Percentiles rank a stretch among this genome's conserved stretches.
phyloP scores from a whole-genome alignment of 179 eudicot species.

The Actinidia arguta region DNA sequence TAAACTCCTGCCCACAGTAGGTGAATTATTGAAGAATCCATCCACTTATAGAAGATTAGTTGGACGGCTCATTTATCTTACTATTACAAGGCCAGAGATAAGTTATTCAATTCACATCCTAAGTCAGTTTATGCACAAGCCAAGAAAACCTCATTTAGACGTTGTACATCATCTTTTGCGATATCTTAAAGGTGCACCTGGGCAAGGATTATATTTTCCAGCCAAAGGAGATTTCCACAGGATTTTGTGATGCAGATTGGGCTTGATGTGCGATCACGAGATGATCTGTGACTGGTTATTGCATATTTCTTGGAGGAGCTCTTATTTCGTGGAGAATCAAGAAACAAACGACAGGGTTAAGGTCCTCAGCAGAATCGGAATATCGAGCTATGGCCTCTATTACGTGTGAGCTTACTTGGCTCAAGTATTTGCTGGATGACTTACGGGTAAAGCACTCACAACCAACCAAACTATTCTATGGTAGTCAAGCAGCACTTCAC shows the following conservation, averaged over 20 bases:
- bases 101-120: not conserved
- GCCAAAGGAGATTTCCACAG: not conserved
- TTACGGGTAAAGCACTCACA: not conserved
- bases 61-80: conserved; percentile 3
- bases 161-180: not conserved
- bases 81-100: conserved; percentile 5
- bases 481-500: not conserved
- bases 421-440: not conserved
- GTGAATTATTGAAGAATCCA: conserved; percentile 8
- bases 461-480: not conserved
- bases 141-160: not conserved
- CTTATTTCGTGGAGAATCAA: conserved; percentile 16
- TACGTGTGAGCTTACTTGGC: conserved; percentile 10
- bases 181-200: not conserved
- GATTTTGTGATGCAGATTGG: not conserved
- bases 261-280: conserved; percentile 2
- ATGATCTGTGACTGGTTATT: too few species aligned
- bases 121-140: conserved; percentile 11
- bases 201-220: conserved; percentile 12
- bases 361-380: not conserved
- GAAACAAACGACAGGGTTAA: conserved; percentile 1
- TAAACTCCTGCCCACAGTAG: not conserved
- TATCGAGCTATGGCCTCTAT: conserved; percentile 1
- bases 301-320: conserved; percentile 2
- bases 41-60: not conserved